These are phyloP conservation scores for Fusarium graminum DNA, from an alignment of 2,329 filamentous ascomycete genomes.

Conservation along the genomic window DNA sequence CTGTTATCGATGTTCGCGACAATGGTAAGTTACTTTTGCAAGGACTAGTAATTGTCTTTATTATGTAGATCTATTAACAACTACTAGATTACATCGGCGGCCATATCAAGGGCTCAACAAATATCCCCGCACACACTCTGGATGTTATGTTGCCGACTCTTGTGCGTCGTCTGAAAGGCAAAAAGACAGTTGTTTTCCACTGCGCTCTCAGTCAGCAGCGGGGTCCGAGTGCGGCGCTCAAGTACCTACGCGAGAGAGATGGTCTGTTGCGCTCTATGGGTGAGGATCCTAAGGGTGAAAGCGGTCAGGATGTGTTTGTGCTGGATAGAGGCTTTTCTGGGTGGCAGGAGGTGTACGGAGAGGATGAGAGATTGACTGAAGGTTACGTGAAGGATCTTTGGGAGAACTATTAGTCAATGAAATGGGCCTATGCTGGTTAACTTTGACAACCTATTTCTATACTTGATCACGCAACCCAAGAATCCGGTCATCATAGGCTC, in stretches of 20 bases:
- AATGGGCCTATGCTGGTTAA: too few species aligned
- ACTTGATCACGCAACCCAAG: too few species aligned
- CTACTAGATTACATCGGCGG: conserved; percentile 85
- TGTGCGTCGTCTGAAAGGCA: conserved; percentile 80
- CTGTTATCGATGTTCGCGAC: conserved; percentile 91
- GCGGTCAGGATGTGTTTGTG: conserved; percentile 80
- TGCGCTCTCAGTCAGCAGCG: conserved; percentile 93
- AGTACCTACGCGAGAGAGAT: conserved; percentile 80
- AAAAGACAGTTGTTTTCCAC: conserved; percentile 91
- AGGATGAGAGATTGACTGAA: conserved; percentile 84
- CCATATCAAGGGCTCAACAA: conserved; percentile 82
- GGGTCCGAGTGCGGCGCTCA: conserved; percentile 85
- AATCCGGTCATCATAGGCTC: too few species aligned
- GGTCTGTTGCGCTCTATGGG: conserved; percentile 55
- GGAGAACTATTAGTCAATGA: conserved; percentile 65
- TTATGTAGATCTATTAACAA: not conserved
- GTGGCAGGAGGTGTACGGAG: conserved; percentile 89
- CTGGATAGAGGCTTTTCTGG: conserved; percentile 86
- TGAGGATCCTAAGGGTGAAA: conserved; percentile 65
- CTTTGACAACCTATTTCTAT: too few species aligned
- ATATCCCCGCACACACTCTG: conserved; percentile 80
- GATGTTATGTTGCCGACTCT: conserved; percentile 85
- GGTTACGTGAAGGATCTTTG: conserved; percentile 88
- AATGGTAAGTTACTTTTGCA: conserved; percentile 65
- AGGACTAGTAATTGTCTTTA: not conserved